These are phyloP conservation scores for Sindora glabra DNA, from an alignment of 306 rosid species.

Conservation along the genomic window DNA sequence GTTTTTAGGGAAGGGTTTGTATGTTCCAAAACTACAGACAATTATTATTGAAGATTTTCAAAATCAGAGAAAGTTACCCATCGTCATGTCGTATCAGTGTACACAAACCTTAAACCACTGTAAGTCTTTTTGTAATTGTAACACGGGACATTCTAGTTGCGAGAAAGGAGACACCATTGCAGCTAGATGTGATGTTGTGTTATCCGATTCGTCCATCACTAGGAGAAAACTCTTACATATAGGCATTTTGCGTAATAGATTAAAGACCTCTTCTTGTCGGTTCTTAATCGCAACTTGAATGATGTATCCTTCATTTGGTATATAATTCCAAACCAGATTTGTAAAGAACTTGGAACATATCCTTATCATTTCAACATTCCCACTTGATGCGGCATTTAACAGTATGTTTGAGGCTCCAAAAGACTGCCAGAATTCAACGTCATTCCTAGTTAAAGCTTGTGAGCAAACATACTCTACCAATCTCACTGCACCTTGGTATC, in stretches of 20 bases:
- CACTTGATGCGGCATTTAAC: constrained; percentile 20
- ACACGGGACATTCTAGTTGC: constrained; percentile 33
- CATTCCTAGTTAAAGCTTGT: constrained; percentile 4
- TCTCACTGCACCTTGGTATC: constrained; percentile 26
- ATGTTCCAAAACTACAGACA: too few species aligned
- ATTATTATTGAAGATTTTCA: too few species aligned
- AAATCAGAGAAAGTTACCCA: too few species aligned
- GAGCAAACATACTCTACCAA: constrained; percentile 28
- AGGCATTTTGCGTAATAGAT: constrained; percentile 30
- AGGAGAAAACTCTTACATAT: constrained; percentile 13
- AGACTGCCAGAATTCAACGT: constrained; percentile 18
- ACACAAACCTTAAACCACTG: constrained; percentile 43
- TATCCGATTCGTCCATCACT: constrained; percentile 18
- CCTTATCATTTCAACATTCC: constrained; percentile 39
- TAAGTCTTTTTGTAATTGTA: constrained; percentile 51
- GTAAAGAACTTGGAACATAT: constrained; percentile 30
- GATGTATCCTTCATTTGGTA: constrained; percentile 23
- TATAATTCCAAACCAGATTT: constrained; percentile 31
- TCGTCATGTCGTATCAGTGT: too few species aligned
- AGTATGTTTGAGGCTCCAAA: constrained; percentile 11
- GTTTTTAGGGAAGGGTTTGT: too few species aligned
- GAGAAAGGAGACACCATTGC: constrained; percentile 29
- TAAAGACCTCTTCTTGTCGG: constrained; percentile 40
- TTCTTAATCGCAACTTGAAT: constrained; percentile 26
- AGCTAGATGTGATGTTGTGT: constrained; percentile 41